These are phyloP conservation scores for Trametes coccinea DNA, from an alignment of 768 basidiomycete species.

Conservation along the genomic window DNA sequence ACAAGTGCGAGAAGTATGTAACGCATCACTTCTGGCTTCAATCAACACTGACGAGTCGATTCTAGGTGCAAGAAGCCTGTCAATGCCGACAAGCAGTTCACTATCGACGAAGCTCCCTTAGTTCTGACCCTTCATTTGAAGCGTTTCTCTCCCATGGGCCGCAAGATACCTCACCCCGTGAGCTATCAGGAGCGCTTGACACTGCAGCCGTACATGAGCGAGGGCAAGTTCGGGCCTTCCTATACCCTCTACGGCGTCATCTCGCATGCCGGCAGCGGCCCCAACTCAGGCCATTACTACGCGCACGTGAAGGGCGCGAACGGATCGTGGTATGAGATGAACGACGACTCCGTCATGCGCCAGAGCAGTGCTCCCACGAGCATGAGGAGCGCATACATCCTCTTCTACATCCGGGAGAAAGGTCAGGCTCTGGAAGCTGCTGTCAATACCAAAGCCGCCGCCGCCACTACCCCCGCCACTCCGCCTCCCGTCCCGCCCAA, in stretches of 20 bases:
- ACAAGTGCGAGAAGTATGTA: conserved; percentile 96
- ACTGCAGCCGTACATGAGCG: conserved; percentile 81
- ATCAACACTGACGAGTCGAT: background rate
- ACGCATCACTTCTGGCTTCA: background rate
- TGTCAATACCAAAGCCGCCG: conserved; percentile 30
- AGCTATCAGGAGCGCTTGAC: conserved; percentile 77
- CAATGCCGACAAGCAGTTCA: conserved; percentile 87
- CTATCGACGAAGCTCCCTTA: conserved; percentile 81
- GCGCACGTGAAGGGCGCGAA: conserved; percentile 73
- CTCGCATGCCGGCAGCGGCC: conserved; percentile 89
- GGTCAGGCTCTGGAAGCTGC: conserved; percentile 73
- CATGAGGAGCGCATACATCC: conserved; percentile 85
- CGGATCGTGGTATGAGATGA: conserved; percentile 88
- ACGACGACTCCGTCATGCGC: conserved; percentile 76
- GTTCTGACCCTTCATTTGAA: conserved; percentile 94
- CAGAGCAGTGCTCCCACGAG: conserved; percentile 47
- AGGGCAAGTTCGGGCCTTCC: conserved; percentile 67
- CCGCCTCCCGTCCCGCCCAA: conserved; percentile 32
- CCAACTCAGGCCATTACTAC: conserved; percentile 95
- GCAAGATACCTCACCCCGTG: conserved; percentile 78
- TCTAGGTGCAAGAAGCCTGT: conserved; percentile 89
- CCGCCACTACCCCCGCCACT: conserved; percentile 18
- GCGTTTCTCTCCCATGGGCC: conserved; percentile 88
- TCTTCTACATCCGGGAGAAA: conserved; percentile 86
- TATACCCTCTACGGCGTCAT: conserved; percentile 93